Conservation (phyloP, 1,284 basidiomycete species). For the Athelia psychrophila region DNA sequence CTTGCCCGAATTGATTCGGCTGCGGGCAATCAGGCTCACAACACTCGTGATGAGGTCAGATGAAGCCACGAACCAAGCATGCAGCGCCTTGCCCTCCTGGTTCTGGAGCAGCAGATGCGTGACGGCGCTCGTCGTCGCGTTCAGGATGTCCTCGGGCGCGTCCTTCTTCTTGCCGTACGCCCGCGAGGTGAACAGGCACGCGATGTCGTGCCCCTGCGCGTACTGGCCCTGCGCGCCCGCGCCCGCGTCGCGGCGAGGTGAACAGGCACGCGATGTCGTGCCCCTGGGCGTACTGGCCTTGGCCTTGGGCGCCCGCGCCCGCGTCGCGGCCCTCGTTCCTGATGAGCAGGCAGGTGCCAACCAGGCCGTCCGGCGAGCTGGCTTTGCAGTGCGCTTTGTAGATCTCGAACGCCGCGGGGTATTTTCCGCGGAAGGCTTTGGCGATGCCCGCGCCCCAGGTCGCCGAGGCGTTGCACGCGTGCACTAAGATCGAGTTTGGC, state of each 20-base stretch:
- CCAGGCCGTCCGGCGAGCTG: constrained; percentile 17
- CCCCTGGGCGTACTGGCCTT: constrained; percentile 22
- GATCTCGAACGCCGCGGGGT: constrained; percentile 29
- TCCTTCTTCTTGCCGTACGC: constrained; percentile 35
- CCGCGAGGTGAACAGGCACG: constrained; percentile 37
- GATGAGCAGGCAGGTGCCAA: constrained; percentile 32
- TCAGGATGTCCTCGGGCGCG: constrained; percentile 29
- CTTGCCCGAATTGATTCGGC: constrained; percentile 38
- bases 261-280: constrained; percentile 37
- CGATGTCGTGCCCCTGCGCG: constrained; percentile 24
- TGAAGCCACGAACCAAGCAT: constrained; percentile 31
- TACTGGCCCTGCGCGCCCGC: constrained; percentile 13
- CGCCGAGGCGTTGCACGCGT: constrained; percentile 37
- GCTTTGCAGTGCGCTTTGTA: constrained; percentile 31
- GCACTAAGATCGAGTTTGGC: constrained; percentile 30
- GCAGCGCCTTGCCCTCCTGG: constrained; percentile 23
- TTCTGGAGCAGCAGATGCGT: constrained; percentile 32
- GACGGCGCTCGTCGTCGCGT: constrained; percentile 28
- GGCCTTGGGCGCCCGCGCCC: constrained; percentile 4
- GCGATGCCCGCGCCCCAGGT: constrained; percentile 38
- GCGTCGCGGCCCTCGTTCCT: too few relatives aligned
- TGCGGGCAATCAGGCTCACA: constrained; percentile 9
- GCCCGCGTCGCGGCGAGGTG: constrained; percentile 16
- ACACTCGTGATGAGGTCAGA: not conserved
- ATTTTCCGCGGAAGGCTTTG: constrained; percentile 27